Evolutionary conservation across 2,329 filamentous ascomycete genomes (phyloP).

Genomic region (Sporothrix protearum): DNA sequence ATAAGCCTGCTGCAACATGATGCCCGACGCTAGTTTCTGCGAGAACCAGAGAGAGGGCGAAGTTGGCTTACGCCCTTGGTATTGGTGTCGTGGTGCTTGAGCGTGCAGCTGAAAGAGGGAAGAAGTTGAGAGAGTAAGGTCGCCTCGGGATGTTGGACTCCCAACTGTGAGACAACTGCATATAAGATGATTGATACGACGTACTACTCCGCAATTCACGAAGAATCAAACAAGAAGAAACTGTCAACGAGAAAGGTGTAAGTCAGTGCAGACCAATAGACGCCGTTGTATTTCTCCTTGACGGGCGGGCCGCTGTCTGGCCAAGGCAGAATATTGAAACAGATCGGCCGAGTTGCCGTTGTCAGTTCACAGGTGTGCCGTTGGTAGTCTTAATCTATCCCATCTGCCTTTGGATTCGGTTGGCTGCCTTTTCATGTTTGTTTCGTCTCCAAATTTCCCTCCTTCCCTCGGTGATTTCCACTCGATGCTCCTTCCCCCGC

Average conservation of each 20-base stretch:
- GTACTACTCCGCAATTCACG: not conserved
- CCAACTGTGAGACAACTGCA: not conserved
- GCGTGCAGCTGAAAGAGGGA: constrained; percentile 9
- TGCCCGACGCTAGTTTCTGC: not conserved
- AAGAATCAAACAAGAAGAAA: not conserved
- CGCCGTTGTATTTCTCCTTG: not conserved
- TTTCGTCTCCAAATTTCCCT: not conserved
- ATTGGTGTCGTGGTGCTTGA: not conserved
- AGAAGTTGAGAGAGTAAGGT: not conserved
- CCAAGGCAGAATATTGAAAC: not conserved
- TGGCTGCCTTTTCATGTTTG: not conserved
- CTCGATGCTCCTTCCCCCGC: not conserved
- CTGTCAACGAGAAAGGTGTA: not conserved
- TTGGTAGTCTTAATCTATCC: not conserved
- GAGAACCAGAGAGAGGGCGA: no score
- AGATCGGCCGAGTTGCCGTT: not conserved
- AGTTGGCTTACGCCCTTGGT: not conserved
- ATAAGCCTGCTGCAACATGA: not conserved
- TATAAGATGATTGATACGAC: not conserved
- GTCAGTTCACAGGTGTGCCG: not conserved
- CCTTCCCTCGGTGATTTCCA: not conserved
- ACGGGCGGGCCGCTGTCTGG: not conserved
- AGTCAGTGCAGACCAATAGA: not conserved
- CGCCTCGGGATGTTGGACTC: not conserved
- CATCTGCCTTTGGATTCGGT: no score